phyloP scores from a whole-genome alignment of 371 early-diverging fungal genomes.

The Apophysomyces elegans region DNA sequence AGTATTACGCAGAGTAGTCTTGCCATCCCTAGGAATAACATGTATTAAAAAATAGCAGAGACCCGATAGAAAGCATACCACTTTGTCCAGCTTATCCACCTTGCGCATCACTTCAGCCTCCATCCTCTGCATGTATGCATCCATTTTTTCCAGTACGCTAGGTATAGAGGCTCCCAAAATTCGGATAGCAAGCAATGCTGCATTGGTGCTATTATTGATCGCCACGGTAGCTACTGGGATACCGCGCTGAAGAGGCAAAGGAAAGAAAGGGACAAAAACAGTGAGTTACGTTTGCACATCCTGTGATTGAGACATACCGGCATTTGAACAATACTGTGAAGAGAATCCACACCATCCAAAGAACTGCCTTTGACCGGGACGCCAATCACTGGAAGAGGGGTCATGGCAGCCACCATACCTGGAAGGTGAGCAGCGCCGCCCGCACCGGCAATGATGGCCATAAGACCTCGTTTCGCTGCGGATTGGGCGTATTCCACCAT shows the following conservation, averaged over 20 bases:
- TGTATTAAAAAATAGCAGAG: not conserved
- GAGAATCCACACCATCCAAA: conserved; percentile 94
- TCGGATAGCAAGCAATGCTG: conserved; percentile 92
- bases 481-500: conserved; percentile 90
- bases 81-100: conserved; percentile 72
- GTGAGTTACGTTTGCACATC: not conserved
- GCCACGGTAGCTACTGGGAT: conserved; percentile 98
- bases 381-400: conserved; percentile 95
- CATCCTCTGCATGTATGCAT: conserved; percentile 75
- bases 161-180: conserved; percentile 85
- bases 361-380: conserved; percentile 93
- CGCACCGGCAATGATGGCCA: conserved; percentile 96
- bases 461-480: conserved; percentile 89
- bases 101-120: conserved; percentile 86
- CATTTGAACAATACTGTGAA: conserved; percentile 98
- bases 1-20: conserved; percentile 8
- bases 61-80: conserved; percentile 40
- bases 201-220: conserved; percentile 95
- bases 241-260: conserved; percentile 71
- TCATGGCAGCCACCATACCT: conserved; percentile 97
- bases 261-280: not conserved
- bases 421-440: conserved; percentile 98
- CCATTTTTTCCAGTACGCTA: conserved; percentile 76
- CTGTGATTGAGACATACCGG: conserved; percentile 67
- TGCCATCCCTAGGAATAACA: conserved; percentile 21